Evolutionary conservation across 108 stramenopile species (phyloP).

Genomic region (Nannochloropsis oceanica): DNA sequence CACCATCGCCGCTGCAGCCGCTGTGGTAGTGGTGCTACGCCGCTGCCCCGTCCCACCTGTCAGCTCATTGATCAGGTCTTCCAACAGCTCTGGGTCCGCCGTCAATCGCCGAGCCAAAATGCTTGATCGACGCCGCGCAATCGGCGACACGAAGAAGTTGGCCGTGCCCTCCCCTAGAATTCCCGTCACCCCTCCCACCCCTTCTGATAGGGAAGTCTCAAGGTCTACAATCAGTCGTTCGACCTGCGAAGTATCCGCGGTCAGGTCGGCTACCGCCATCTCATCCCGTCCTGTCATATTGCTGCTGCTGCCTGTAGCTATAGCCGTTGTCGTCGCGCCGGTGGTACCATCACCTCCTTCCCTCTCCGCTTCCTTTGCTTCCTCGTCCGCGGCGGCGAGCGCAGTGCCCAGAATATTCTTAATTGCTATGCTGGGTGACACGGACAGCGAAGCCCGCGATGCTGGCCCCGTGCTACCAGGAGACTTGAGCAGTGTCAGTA

Average conservation of each 20-base stretch:
- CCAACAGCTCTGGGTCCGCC: neutral
- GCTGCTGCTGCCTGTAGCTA: neutral
- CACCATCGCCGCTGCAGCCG: neutral
- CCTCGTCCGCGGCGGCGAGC: neutral
- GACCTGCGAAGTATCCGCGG: neutral
- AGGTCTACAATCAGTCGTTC: neutral
- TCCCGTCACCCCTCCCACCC: neutral
- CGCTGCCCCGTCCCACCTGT: neutral
- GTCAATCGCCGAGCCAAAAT: neutral
- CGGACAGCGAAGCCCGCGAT: neutral
- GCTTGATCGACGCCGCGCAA: neutral
- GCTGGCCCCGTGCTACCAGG: neutral
- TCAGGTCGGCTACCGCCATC: neutral
- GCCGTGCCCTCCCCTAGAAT: neutral
- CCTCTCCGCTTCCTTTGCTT: neutral
- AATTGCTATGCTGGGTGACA: neutral
- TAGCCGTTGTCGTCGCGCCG: neutral
- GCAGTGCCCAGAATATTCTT: neutral
- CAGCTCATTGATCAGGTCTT: neutral
- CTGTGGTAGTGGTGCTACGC: neutral
- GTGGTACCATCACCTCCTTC: neutral
- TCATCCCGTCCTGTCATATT: neutral
- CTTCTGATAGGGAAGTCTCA: neutral
- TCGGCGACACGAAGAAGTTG: neutral
- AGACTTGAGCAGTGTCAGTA: neutral